Conservation (phyloP, 2,329 filamentous ascomycete species). For the Fusarium sp. region DNA sequence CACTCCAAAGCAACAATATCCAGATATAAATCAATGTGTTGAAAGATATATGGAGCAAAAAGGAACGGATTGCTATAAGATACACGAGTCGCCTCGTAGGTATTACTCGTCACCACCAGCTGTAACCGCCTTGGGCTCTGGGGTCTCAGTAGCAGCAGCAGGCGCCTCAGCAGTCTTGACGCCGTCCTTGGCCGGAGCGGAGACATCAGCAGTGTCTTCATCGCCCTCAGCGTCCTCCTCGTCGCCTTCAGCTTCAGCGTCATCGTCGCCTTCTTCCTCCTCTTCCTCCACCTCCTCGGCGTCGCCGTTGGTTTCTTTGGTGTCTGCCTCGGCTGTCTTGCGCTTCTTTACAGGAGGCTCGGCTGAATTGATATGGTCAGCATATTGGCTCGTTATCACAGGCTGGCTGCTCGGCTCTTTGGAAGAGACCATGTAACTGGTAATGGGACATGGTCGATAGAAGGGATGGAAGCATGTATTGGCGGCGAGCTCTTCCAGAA, state of each 20-base stretch:
- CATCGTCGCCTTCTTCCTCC: constrained; percentile 42
- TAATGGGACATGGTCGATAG: background rate
- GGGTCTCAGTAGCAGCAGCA: constrained; percentile 36
- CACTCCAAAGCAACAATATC: background rate
- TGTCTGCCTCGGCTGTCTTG: constrained; percentile 52
- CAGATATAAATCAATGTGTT: background rate
- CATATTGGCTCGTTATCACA: background rate
- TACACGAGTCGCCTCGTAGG: background rate
- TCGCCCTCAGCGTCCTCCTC: constrained; percentile 42
- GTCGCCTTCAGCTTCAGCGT: constrained; percentile 39
- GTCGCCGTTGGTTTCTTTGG: constrained; percentile 46
- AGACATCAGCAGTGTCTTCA: constrained; percentile 35
- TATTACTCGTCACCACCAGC: constrained; percentile 43
- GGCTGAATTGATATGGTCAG: constrained; percentile 2
- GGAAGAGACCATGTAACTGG: background rate
- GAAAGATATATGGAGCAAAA: background rate
- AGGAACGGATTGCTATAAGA: constrained; percentile 20
- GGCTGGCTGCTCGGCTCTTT: background rate
- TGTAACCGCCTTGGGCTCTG: constrained; percentile 42
- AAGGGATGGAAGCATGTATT: background rate
- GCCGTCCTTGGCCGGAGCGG: constrained; percentile 34
- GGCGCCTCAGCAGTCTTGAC: constrained; percentile 33
- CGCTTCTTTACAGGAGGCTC: constrained; percentile 58
- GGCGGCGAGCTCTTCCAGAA: background rate
- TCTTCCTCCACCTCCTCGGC: constrained; percentile 48